Conservation (phyloP, 371 early-diverging fungal species). For the Fennellomyces sp. region DNA sequence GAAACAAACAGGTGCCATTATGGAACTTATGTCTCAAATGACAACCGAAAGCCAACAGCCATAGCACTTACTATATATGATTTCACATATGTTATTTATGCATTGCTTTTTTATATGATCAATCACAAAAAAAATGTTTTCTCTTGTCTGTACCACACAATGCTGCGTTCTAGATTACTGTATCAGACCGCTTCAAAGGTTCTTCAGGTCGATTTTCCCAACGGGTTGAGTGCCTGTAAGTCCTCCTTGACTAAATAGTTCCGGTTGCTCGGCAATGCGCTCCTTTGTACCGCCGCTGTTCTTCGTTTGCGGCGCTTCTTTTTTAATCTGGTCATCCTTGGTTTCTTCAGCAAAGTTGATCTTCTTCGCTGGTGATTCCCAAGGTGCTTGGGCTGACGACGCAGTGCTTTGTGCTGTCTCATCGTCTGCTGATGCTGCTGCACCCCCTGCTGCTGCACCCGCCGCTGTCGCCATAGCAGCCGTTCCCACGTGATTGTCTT, state of each 20-base stretch:
- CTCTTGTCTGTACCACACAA: too few relatives aligned
- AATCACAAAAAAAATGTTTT: too few relatives aligned
- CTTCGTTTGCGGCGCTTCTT: background rate
- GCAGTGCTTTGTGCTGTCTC: background rate
- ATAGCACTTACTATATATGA: slow-evolving; percentile 20
- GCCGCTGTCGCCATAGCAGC: background rate
- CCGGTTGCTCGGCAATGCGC: slow-evolving; percentile 32
- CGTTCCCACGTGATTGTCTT: too few relatives aligned
- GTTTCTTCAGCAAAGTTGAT: background rate
- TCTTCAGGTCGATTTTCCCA: slow-evolving; percentile 32
- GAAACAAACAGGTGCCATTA: slow-evolving; percentile 15
- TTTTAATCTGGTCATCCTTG: background rate
- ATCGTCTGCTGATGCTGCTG: background rate
- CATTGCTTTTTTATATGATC: background rate
- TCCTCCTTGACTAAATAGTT: slow-evolving; percentile 22
- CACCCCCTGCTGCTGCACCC: slow-evolving; percentile 3
- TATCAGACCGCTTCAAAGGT: slow-evolving; percentile 10
- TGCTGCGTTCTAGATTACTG: too few relatives aligned
- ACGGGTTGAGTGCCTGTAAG: slow-evolving; percentile 38
- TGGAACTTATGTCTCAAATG: slow-evolving; percentile 16
- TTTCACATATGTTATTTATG: too few relatives aligned
- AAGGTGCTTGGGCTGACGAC: too few relatives aligned
- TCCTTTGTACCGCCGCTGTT: slow-evolving; percentile 31
- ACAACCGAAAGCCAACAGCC: slow-evolving; percentile 36
- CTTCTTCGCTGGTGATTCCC: background rate